Percentiles rank a stretch among this genome's conserved stretches.
These are phyloP conservation scores for Diaporthe sp. DNA, from an alignment of 2,329 filamentous ascomycete genomes.

Conservation along the genomic window DNA sequence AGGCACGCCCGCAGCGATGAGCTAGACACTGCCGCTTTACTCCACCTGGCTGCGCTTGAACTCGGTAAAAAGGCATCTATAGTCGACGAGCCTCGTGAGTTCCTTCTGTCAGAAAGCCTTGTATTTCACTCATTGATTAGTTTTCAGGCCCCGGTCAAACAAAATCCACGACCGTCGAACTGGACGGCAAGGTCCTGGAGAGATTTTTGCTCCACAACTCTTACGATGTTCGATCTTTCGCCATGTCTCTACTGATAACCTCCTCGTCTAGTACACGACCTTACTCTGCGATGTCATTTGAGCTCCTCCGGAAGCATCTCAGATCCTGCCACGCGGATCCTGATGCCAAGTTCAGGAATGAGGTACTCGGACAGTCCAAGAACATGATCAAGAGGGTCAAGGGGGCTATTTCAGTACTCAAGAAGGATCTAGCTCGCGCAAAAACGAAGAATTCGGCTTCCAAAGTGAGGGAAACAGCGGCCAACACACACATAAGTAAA, in stretches of 20 bases:
- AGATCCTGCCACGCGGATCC: constrained; percentile 83
- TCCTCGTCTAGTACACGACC: constrained; percentile 82
- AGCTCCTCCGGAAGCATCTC: constrained; percentile 74
- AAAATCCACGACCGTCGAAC: constrained; percentile 42
- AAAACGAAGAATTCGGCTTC: constrained; percentile 38
- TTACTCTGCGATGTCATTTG: constrained; percentile 72
- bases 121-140: constrained; percentile 39
- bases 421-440: constrained; percentile 56
- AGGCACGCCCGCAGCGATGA: constrained; percentile 49
- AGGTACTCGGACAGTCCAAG: constrained; percentile 80
- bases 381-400: constrained; percentile 83
- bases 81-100: constrained; percentile 74
- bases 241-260: constrained; percentile 82
- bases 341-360: constrained; percentile 87
- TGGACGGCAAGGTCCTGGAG: constrained; percentile 61
- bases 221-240: constrained; percentile 79
- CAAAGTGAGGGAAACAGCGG: neutral
- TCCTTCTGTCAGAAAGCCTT: constrained; percentile 36
- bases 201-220: constrained; percentile 67
- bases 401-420: constrained; percentile 71
- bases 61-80: constrained; percentile 78
- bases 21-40: constrained; percentile 65
- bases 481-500: constrained; percentile 32
- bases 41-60: constrained; percentile 77
- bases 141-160: constrained; percentile 43